phyloP scores from a whole-genome alignment of 352 stramenopile genomes.

The Phytophthora capsici region DNA sequence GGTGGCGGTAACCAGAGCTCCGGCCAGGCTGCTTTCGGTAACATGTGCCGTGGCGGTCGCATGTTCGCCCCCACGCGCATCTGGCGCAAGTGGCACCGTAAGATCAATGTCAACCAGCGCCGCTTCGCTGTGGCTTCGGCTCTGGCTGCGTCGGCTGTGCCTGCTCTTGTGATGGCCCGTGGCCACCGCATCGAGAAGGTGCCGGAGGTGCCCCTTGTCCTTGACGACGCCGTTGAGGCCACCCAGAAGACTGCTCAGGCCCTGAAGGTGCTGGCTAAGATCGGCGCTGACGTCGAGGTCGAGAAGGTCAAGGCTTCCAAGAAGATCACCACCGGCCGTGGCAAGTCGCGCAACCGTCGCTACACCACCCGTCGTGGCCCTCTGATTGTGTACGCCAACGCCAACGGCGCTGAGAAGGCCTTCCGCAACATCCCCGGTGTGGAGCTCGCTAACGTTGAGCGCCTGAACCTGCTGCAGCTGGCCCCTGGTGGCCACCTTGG shows the following conservation, averaged over 20 bases:
- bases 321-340: slow-evolving; percentile 97
- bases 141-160: slow-evolving; percentile 96
- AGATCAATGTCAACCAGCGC: slow-evolving; percentile 99
- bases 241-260: slow-evolving; percentile 96
- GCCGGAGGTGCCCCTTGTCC: slow-evolving; percentile 97
- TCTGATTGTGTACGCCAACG: slow-evolving; percentile 97
- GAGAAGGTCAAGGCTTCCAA: slow-evolving; percentile 98
- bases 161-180: slow-evolving; percentile 97
- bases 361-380: slow-evolving; percentile 96
- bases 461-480: slow-evolving; percentile 98
- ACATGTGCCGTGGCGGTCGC: slow-evolving; percentile 98
- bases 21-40: slow-evolving; percentile 99
- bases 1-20: slow-evolving; percentile 97
- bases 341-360: slow-evolving; percentile 98
- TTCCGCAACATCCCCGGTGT: slow-evolving; percentile 99
- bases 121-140: slow-evolving; percentile 97
- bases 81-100: slow-evolving; percentile 99
- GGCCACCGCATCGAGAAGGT: slow-evolving; percentile 98
- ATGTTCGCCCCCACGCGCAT: slow-evolving; percentile 99
- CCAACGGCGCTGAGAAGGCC: slow-evolving; percentile 93
- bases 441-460: slow-evolving; percentile 97
- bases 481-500: slow-evolving; percentile 98
- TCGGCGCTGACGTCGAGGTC: slow-evolving; percentile 96
- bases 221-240: slow-evolving; percentile 93
- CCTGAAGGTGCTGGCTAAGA: slow-evolving; percentile 93